Evolutionary conservation across 148 eudicot species (phyloP).

Genomic region (Rheum nobile): DNA sequence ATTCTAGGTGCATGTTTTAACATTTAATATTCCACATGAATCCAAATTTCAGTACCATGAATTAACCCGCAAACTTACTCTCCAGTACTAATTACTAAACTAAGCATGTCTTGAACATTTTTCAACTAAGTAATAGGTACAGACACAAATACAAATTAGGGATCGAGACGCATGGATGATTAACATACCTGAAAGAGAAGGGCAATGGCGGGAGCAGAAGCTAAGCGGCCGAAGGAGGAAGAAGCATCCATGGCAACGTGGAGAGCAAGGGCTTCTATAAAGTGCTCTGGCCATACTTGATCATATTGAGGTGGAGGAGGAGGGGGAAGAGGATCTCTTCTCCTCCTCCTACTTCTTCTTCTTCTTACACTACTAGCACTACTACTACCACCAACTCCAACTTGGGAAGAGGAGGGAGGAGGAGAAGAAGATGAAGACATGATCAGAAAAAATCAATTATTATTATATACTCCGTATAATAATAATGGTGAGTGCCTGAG

Average conservation of each 20-base stretch:
- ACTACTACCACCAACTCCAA: neutral
- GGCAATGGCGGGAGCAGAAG: conserved; percentile 59
- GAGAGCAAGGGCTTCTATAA: conserved; percentile 56
- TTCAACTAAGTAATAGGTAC: no score
- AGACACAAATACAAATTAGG: no score
- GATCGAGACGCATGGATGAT: no score
- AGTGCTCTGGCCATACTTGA: conserved; percentile 80
- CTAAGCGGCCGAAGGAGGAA: conserved; percentile 34
- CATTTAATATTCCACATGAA: neutral
- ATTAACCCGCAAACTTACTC: no score
- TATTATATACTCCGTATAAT: neutral
- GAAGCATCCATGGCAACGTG: conserved; percentile 51
- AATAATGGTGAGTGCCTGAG: neutral
- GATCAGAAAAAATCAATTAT: neutral
- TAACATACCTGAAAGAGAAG: conserved; percentile 52
- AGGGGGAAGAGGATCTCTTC: conserved; percentile 6
- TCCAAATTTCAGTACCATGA: no score
- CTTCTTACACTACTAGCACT: neutral
- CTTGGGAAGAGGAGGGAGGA: conserved; percentile 9
- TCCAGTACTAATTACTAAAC: no score
- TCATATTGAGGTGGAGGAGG: conserved; percentile 17
- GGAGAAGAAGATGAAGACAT: conserved; percentile 16
- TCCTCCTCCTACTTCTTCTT: neutral
- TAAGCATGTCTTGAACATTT: no score
- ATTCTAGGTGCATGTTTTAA: neutral